Conservation (phyloP, 192 early-diverging fungal species). For the Coemansia biformis region DNA sequence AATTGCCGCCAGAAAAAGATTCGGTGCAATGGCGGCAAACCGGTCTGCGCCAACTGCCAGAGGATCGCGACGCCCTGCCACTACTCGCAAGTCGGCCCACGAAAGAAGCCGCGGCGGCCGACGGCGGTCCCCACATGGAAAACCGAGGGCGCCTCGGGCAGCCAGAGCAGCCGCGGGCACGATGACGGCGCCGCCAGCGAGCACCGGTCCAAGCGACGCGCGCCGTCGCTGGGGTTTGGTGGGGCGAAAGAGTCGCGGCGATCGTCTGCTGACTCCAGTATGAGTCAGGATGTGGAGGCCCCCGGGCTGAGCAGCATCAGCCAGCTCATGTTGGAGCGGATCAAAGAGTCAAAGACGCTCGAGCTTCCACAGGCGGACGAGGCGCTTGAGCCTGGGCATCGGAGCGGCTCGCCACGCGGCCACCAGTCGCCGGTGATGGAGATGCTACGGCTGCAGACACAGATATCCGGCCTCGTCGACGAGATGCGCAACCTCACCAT, state of each 20-base stretch:
- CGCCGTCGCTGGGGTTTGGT: conserved; percentile 10
- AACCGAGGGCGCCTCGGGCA: not conserved
- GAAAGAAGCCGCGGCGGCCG: conserved; percentile 37
- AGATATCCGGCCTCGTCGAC: conserved; percentile 42
- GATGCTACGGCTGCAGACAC: conserved; percentile 47
- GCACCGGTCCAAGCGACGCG: conserved; percentile 22
- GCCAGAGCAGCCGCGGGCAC: not conserved
- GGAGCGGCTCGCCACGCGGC: not conserved
- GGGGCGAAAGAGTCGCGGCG: conserved; percentile 14
- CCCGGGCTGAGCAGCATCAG: conserved; percentile 20
- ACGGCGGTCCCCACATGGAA: not conserved
- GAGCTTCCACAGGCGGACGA: conserved; percentile 3
- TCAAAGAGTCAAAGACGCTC: conserved; percentile 9
- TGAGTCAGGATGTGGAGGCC: not conserved
- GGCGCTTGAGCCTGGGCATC: not conserved
- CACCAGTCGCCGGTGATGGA: conserved; percentile 32
- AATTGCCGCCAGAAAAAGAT: conserved; percentile 34
- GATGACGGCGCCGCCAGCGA: not conserved
- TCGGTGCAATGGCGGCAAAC: conserved; percentile 39
- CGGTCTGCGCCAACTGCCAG: conserved; percentile 24
- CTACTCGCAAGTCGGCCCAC: conserved; percentile 44
- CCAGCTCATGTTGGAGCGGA: conserved; percentile 26
- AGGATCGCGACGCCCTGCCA: conserved; percentile 14
- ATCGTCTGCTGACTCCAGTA: no score
- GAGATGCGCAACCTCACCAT: conserved; percentile 44